These are phyloP conservation scores for Fusarium proliferatum DNA, from an alignment of 2,329 filamentous ascomycete species.

Conservation along the genomic window DNA sequence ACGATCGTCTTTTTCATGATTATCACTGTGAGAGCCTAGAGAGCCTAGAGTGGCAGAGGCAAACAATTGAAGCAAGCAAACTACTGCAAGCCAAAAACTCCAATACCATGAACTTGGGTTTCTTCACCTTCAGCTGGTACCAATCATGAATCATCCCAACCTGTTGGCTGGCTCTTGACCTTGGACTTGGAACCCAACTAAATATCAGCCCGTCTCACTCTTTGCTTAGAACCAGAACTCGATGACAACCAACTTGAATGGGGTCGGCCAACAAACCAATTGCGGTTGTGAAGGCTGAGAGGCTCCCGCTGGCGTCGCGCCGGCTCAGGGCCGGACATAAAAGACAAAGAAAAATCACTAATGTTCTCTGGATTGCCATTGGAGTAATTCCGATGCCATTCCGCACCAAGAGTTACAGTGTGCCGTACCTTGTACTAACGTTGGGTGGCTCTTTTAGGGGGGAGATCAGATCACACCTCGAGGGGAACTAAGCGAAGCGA, in stretches of 20 bases:
- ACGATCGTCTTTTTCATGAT: background rate
- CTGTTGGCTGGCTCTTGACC: slow-evolving; percentile 8
- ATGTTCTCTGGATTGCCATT: slow-evolving; percentile 2
- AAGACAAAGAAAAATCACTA: slow-evolving; percentile 8
- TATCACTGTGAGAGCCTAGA: background rate
- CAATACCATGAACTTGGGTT: slow-evolving; percentile 28
- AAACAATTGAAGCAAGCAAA: slow-evolving; percentile 3
- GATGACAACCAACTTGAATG: slow-evolving; percentile 3
- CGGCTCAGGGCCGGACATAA: slow-evolving; percentile 29
- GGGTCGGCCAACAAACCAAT: slow-evolving; percentile 10
- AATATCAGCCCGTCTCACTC: background rate
- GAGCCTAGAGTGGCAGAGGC: background rate
- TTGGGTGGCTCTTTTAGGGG: background rate
- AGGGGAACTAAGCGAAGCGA: slow-evolving; percentile 5
- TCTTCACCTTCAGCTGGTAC: slow-evolving; percentile 14
- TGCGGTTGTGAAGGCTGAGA: slow-evolving; percentile 16
- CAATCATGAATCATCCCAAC: slow-evolving; percentile 14
- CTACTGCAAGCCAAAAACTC: slow-evolving; percentile 7
- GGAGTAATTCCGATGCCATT: background rate
- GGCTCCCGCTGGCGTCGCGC: slow-evolving; percentile 26
- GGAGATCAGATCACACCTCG: slow-evolving; percentile 11
- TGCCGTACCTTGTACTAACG: slow-evolving; percentile 11
- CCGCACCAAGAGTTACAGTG: background rate
- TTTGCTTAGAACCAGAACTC: background rate
- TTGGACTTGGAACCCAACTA: background rate